Evolutionary conservation across 2,329 filamentous ascomycete species (phyloP).

Genomic region (Sarocladiaceae sp.): DNA sequence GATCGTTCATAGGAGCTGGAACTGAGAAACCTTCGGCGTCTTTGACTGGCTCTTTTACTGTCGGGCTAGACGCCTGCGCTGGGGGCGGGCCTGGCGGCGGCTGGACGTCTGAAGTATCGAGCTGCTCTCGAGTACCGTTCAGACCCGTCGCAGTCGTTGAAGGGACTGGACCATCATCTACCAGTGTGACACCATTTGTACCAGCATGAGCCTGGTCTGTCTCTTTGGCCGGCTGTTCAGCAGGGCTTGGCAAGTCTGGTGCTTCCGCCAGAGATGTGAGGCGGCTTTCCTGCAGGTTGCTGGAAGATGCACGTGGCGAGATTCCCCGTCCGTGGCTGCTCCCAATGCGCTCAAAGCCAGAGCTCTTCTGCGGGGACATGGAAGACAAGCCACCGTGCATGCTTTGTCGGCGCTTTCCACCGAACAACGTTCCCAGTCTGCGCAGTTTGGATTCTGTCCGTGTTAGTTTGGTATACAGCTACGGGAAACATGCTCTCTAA

Average conservation of each 20-base stretch:
- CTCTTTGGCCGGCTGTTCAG: slow-evolving; percentile 20
- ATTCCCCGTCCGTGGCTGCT: slow-evolving; percentile 54
- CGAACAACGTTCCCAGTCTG: slow-evolving; percentile 63
- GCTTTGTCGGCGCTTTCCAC: slow-evolving; percentile 57
- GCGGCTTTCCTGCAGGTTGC: slow-evolving; percentile 50
- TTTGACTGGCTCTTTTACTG: slow-evolving; percentile 38
- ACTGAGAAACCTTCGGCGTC: slow-evolving; percentile 74
- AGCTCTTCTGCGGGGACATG: slow-evolving; percentile 48
- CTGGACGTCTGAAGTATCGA: slow-evolving; percentile 35
- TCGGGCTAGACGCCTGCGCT: slow-evolving; percentile 29
- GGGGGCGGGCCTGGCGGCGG: slow-evolving; percentile 47
- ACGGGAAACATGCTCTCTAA: slow-evolving; percentile 12
- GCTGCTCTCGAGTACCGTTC: slow-evolving; percentile 40
- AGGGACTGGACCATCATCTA: slow-evolving; percentile 23
- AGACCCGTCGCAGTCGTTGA: slow-evolving; percentile 30
- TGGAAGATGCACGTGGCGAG: slow-evolving; percentile 54
- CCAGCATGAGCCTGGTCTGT: slow-evolving; percentile 32
- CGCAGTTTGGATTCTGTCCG: slow-evolving; percentile 49
- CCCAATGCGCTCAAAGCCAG: slow-evolving; percentile 55
- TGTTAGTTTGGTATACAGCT: slow-evolving; percentile 16
- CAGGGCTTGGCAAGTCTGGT: slow-evolving; percentile 32
- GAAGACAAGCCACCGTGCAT: slow-evolving; percentile 53
- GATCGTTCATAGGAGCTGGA: slow-evolving; percentile 55
- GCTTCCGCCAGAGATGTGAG: slow-evolving; percentile 54
- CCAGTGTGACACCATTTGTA: slow-evolving; percentile 37